These are phyloP conservation scores for Fusarium illudens DNA, from an alignment of 2,329 filamentous ascomycete genomes.

Conservation along the genomic window DNA sequence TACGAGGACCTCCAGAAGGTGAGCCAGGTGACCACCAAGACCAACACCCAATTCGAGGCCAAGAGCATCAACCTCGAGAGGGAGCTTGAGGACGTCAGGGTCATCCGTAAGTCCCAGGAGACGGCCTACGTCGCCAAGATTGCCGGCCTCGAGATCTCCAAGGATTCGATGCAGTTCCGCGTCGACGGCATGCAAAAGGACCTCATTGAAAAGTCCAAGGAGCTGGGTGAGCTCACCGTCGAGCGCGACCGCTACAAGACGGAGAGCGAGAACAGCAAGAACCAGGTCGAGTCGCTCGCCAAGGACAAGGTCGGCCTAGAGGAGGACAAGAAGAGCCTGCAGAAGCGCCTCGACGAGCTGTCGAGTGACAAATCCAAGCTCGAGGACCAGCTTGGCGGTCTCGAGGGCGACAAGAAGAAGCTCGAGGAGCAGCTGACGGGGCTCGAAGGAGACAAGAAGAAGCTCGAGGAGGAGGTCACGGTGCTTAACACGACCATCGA, in stretches of 20 bases:
- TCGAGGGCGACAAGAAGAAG: conserved; percentile 34
- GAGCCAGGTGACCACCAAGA: conserved; percentile 14
- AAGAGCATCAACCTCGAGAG: conserved; percentile 41
- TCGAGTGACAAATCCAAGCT: conserved; percentile 27
- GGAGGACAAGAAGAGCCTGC: conserved; percentile 36
- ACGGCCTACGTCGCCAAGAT: conserved; percentile 40
- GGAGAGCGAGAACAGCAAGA: conserved; percentile 30
- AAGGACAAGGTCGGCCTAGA: conserved; percentile 36
- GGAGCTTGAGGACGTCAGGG: conserved; percentile 37
- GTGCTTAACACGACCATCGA: conserved; percentile 35
- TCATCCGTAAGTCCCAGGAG: conserved; percentile 40
- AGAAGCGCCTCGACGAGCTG: conserved; percentile 28
- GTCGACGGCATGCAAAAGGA: conserved; percentile 37
- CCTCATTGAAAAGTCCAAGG: conserved; percentile 35
- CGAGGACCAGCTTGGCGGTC: conserved; percentile 30
- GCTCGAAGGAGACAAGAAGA: conserved; percentile 24
- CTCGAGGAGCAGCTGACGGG: conserved; percentile 11
- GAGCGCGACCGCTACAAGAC: conserved; percentile 36
- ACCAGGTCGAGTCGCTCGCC: conserved; percentile 30
- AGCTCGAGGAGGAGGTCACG: conserved; percentile 31
- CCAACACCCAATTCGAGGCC: conserved; percentile 33
- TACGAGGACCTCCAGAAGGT: conserved; percentile 42
- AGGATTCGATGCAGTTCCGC: conserved; percentile 41
- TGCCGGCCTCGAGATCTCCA: conserved; percentile 40
- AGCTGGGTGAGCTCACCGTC: conserved; percentile 37